Evolutionary conservation across 768 basidiomycete genomes (phyloP).

Genomic region (Suillus discolor): DNA sequence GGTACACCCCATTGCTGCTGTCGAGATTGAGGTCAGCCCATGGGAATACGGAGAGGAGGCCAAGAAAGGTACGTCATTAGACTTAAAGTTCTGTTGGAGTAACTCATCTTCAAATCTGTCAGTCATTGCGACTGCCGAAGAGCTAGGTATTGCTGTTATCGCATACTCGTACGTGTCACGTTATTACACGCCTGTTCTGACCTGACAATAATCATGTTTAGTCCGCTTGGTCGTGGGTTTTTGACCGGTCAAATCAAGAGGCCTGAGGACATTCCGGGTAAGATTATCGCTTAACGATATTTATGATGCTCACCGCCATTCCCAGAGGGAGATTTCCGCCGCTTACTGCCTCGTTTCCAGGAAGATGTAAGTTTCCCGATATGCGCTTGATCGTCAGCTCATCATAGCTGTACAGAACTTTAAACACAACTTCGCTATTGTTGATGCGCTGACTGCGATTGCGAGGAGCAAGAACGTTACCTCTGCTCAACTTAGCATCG

Average conservation of each 20-base stretch:
- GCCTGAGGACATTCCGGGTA: constrained; percentile 36
- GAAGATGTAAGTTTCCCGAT: constrained; percentile 36
- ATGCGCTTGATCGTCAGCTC: constrained; percentile 1
- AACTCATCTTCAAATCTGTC: background rate
- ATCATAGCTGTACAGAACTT: constrained; percentile 31
- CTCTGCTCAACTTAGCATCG: constrained; percentile 45
- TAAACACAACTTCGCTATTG: constrained; percentile 45
- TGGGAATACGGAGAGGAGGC: constrained; percentile 60
- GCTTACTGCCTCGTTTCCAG: constrained; percentile 44
- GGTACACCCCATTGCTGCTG: constrained; percentile 57
- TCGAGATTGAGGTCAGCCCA: constrained; percentile 70
- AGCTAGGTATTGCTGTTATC: constrained; percentile 59
- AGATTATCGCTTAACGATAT: background rate
- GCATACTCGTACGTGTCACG: constrained; percentile 53
- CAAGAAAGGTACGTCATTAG: constrained; percentile 36
- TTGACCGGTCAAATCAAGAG: constrained; percentile 52
- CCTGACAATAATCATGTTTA: constrained; percentile 24
- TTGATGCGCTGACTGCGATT: constrained; percentile 42
- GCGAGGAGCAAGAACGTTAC: constrained; percentile 46
- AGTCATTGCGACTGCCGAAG: constrained; percentile 56
- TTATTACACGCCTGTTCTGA: background rate
- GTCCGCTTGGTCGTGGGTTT: constrained; percentile 56
- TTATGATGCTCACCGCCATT: background rate
- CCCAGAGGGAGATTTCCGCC: constrained; percentile 44
- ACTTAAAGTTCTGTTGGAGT: background rate